Conservation (phyloP, 2,329 filamentous ascomycete species). For the Tolypocladium capitatum region DNA sequence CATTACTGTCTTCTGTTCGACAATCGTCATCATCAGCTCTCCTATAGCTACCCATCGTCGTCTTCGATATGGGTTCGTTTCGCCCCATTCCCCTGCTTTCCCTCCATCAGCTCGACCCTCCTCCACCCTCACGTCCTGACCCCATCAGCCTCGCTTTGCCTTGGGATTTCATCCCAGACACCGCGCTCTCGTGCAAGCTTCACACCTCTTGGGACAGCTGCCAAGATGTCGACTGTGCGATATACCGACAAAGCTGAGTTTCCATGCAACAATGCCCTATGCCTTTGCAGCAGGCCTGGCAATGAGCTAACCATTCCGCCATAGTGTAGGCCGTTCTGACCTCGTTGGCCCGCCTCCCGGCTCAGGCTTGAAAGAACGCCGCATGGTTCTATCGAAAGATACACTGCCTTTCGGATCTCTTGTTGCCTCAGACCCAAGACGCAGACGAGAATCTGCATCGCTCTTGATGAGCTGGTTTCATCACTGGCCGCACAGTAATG, state of each 20-base stretch:
- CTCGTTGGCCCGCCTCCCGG: conserved; percentile 10
- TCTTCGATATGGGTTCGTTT: no score
- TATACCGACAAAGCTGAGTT: background rate
- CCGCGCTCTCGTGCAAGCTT: background rate
- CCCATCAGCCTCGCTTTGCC: background rate
- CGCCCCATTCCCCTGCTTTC: no score
- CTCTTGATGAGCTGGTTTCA: no score
- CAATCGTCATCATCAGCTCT: no score
- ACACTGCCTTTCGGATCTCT: no score
- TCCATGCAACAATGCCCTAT: background rate
- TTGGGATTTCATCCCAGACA: background rate
- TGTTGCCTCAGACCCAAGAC: no score
- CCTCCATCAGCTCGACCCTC: no score
- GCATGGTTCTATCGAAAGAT: conserved; percentile 17
- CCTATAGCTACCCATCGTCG: no score
- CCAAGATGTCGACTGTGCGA: background rate
- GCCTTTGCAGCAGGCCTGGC: background rate
- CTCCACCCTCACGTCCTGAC: no score
- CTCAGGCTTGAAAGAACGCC: conserved; percentile 11
- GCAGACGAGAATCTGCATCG: no score
- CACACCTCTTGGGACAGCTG: background rate
- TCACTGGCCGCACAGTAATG: no score
- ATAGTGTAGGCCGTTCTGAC: conserved; percentile 19
- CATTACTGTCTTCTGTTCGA: no score
- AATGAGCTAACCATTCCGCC: background rate